A percentile compares a stretch with the other conserved stretches of the same genome.
Evolutionary conservation across 176 grass and related monocot species (phyloP).

Genomic region (Areca catechu): DNA sequence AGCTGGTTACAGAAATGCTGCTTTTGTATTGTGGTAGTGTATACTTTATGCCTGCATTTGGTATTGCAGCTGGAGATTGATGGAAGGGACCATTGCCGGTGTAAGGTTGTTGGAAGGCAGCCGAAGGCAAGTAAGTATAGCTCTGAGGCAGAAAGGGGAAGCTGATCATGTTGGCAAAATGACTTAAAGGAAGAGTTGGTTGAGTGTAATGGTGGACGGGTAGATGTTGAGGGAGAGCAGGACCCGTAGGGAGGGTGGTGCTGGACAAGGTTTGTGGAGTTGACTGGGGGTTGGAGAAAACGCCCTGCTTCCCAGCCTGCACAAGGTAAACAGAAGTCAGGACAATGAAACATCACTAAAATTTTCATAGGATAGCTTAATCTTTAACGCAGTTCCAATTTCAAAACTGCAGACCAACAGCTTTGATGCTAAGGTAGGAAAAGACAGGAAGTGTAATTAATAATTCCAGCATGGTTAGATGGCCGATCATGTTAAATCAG

Average conservation of each 20-base stretch:
- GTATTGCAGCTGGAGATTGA: slow-evolving; percentile 58
- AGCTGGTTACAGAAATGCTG: slow-evolving; percentile 49
- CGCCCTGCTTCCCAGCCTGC: slow-evolving; percentile 27
- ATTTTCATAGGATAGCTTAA: too few species aligned
- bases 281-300: neutral
- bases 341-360: too few species aligned
- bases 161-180: neutral
- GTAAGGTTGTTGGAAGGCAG: slow-evolving; percentile 75
- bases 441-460: too few species aligned
- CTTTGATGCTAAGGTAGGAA: too few species aligned
- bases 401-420: too few species aligned
- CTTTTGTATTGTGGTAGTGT: slow-evolving; percentile 78
- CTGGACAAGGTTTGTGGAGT: slow-evolving; percentile 11
- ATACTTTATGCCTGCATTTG: slow-evolving; percentile 74
- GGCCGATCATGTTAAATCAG: too few species aligned
- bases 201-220: neutral
- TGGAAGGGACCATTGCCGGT: slow-evolving; percentile 74
- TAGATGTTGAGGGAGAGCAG: neutral
- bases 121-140: slow-evolving; percentile 73
- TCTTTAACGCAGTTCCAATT: too few species aligned
- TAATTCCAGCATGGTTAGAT: too few species aligned
- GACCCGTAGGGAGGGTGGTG: neutral
- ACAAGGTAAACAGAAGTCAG: slow-evolving; percentile 3
- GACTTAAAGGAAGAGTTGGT: neutral
- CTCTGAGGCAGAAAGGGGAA: slow-evolving; percentile 50